phyloP scores from a whole-genome alignment of 352 stramenopile genomes.

The Phytophthora podocarpi region DNA sequence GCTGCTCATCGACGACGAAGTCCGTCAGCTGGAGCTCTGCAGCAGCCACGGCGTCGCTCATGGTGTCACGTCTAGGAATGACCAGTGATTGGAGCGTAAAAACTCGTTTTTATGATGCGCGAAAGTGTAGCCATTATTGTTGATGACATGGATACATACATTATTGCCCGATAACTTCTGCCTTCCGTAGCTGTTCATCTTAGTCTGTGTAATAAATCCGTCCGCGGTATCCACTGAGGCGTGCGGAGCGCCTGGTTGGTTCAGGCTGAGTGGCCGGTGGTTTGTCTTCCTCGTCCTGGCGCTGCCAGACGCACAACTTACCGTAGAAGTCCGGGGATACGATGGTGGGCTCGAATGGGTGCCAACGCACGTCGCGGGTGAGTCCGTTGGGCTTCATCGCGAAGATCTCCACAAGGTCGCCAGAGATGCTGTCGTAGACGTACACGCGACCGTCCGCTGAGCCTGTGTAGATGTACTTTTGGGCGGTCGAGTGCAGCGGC shows the following conservation, averaged over 20 bases:
- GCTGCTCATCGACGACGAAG: constrained; percentile 55
- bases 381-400: constrained; percentile 79
- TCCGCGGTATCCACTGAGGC: background rate
- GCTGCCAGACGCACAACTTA: constrained; percentile 86
- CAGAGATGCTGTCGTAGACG: constrained; percentile 80
- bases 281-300: constrained; percentile 41
- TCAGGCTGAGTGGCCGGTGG: background rate
- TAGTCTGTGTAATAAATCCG: background rate
- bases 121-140: constrained; percentile 25
- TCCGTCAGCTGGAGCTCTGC: constrained; percentile 37
- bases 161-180: too few relatives aligned
- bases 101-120: background rate
- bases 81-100: constrained; percentile 5
- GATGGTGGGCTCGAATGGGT: constrained; percentile 82
- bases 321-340: constrained; percentile 88
- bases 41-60: background rate
- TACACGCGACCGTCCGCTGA: constrained; percentile 86
- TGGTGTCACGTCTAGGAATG: constrained; percentile 21
- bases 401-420: constrained; percentile 79
- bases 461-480: constrained; percentile 88
- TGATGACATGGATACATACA: constrained; percentile 11
- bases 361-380: constrained; percentile 85
- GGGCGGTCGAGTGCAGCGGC: constrained; percentile 82
- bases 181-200: background rate
- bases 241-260: background rate